phyloP scores from a whole-genome alignment of 805 yeast genomes.

The Dipodascus geniculatus region DNA sequence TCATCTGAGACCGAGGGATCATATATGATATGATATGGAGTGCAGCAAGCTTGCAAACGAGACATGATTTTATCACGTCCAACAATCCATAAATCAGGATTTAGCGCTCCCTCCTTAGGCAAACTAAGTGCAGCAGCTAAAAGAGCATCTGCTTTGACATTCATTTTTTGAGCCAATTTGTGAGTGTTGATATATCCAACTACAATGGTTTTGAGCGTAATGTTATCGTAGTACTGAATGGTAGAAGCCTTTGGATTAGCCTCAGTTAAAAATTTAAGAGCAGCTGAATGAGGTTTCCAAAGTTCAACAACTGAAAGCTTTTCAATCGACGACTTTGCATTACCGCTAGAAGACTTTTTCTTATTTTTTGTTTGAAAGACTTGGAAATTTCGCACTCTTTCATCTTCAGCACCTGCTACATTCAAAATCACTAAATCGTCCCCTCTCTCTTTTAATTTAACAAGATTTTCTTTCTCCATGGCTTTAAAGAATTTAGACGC shows the following conservation, averaged over 20 bases:
- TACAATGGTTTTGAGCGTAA: conserved; percentile 43
- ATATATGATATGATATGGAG: conserved; percentile 36
- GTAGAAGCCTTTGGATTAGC: conserved; percentile 5
- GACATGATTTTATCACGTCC: conserved; percentile 28
- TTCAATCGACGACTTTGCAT: neutral
- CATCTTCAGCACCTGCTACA: conserved; percentile 36
- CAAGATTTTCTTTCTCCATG: conserved; percentile 64
- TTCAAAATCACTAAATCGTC: conserved; percentile 59
- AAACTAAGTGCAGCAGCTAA: conserved; percentile 35
- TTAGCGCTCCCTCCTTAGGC: conserved; percentile 16
- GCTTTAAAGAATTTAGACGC: conserved; percentile 74
- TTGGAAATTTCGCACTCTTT: conserved; percentile 44
- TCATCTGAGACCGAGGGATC: conserved; percentile 9
- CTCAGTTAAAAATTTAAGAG: conserved; percentile 15
- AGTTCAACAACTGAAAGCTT: conserved; percentile 16
- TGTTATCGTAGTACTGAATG: conserved; percentile 35
- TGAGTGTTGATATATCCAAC: conserved; percentile 44
- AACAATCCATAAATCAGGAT: conserved; percentile 12
- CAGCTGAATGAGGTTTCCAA: conserved; percentile 21
- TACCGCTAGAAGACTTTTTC: conserved; percentile 20
- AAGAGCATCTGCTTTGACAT: conserved; percentile 45
- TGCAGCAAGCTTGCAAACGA: conserved; percentile 35
- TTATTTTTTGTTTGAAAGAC: conserved; percentile 39
- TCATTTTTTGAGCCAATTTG: conserved; percentile 37
- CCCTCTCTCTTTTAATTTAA: conserved; percentile 72